These are phyloP conservation scores for Hemisphaericaspora lyxosophila DNA, from an alignment of 1,139 yeast species.

Conservation along the genomic window DNA sequence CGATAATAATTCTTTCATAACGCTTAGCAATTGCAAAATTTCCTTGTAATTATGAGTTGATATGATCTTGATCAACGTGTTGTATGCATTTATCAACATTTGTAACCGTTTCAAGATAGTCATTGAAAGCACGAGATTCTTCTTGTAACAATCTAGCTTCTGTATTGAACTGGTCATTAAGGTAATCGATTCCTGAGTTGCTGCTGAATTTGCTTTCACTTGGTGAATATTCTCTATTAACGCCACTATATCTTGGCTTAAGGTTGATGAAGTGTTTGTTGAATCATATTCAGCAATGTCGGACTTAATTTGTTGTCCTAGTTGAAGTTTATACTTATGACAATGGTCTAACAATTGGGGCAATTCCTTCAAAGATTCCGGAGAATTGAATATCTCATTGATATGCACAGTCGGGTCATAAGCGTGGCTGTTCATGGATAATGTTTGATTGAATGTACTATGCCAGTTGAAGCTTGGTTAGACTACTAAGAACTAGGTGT, in stretches of 20 bases:
- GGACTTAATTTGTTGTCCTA: conserved; percentile 41
- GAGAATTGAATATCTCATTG: conserved; percentile 37
- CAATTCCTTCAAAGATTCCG: conserved; percentile 45
- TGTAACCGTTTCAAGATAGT: conserved; percentile 83
- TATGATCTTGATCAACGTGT: conserved; percentile 54
- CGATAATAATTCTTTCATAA: conserved; percentile 72
- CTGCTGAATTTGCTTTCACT: conserved; percentile 28
- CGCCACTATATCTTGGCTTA: conserved; percentile 34
- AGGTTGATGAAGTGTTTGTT: conserved; percentile 10
- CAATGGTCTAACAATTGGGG: conserved; percentile 43
- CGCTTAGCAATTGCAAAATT: conserved; percentile 67
- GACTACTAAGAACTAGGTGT: too few species aligned
- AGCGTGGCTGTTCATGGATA: conserved; percentile 16
- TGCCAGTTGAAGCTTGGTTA: not conserved
- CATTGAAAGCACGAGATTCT: conserved; percentile 79
- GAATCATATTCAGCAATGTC: conserved; percentile 22
- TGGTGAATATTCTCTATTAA: conserved; percentile 6
- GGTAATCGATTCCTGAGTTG: conserved; percentile 64
- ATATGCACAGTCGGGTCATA: conserved; percentile 30
- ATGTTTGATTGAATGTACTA: too few species aligned
- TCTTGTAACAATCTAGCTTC: conserved; percentile 75
- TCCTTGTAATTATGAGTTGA: conserved; percentile 56
- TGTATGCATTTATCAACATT: conserved; percentile 79
- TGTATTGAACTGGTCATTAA: conserved; percentile 77
- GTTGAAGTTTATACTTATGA: conserved; percentile 44